Base-by-base conservation (phyloP, 2,329 filamentous ascomycete species). In the Seiridium cupressi region DNA sequence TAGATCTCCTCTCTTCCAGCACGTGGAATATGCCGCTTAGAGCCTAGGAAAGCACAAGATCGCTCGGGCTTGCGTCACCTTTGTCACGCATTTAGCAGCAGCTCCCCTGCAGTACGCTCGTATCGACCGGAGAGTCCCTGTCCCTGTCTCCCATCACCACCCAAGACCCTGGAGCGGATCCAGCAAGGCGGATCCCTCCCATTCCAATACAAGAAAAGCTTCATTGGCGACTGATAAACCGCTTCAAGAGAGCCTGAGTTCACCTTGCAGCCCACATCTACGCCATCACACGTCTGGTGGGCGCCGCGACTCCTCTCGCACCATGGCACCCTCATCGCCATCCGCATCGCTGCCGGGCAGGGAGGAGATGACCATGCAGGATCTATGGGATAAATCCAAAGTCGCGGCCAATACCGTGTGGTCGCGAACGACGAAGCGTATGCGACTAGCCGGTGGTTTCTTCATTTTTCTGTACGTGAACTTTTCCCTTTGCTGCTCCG, bases 391-490 rank as follows among this genome's bases (percentile, higher is more conserved):
- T 40, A 65, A 68, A 53, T 40, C 64, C 9, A 69, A 67, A 49
- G 59, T 57, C 32, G 57, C 74, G 18, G 47, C 58, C 5, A 31
- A 68, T 26, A 65, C 68, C 34, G 54, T 69, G 44, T 77, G 74
- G 75, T 63, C 67, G 13, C 68, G 66, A 60, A 76, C 69, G 3
- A 72, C 70, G 11, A 69, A 72, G 44, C 73, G 75, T 7, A 73
- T 76, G 65, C 70, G 71, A 47, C 49, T 73, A 7, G 60, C 67
- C 13, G 67, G 67, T 44, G 65, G 64, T 4, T 62, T 74, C 32
- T 44, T 74, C 11, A n/a, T 75, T n/a, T 61, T 76, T 51, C 55
- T 72, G 71, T 75, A 66, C 63, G 73, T 63, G 5, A 59, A 11
- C 13, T 35, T 38, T 11, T 34, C 48, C 32, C 13, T 51, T 3